A percentile compares a stretch with the other conserved stretches of the same genome.
These are phyloP conservation scores for Moesziomyces parantarcticus DNA, from an alignment of 1,284 basidiomycete genomes.

Conservation along the genomic window DNA sequence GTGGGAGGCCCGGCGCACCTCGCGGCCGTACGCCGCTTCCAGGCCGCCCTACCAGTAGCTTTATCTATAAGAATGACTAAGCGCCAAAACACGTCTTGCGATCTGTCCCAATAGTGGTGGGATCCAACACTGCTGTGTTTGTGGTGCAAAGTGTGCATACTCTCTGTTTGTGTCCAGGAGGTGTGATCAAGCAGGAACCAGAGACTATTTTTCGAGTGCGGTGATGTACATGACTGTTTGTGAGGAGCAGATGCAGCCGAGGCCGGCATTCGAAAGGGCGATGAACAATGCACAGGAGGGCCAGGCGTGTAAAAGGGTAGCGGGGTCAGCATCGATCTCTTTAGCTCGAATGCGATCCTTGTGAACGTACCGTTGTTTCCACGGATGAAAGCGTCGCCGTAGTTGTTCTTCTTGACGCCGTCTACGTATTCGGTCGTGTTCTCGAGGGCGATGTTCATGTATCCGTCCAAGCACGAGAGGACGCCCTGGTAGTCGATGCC, in stretches of 20 bases:
- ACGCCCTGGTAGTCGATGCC: constrained; percentile 95
- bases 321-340: neutral
- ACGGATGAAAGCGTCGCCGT: constrained; percentile 93
- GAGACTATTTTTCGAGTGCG: constrained; percentile 40
- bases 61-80: too few species aligned
- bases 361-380: constrained; percentile 89
- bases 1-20: neutral
- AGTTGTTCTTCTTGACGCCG: constrained; percentile 83
- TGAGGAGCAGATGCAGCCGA: neutral
- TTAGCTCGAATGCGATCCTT: too few species aligned
- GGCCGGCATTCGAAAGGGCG: too few species aligned
- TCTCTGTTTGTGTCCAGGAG: neutral
- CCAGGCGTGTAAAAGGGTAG: too few species aligned
- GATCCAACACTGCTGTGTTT: neutral
- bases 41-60: neutral
- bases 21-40: neutral
- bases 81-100: too few species aligned
- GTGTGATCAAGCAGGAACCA: neutral
- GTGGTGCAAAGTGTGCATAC: neutral
- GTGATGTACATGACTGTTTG: constrained; percentile 53
- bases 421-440: constrained; percentile 95
- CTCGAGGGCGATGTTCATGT: constrained; percentile 96
- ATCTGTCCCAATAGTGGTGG: too few species aligned
- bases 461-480: constrained; percentile 93
- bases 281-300: too few species aligned